phyloP scores from a whole-genome alignment of 108 stramenopile genomes.

The Heterococcus sp. region DNA sequence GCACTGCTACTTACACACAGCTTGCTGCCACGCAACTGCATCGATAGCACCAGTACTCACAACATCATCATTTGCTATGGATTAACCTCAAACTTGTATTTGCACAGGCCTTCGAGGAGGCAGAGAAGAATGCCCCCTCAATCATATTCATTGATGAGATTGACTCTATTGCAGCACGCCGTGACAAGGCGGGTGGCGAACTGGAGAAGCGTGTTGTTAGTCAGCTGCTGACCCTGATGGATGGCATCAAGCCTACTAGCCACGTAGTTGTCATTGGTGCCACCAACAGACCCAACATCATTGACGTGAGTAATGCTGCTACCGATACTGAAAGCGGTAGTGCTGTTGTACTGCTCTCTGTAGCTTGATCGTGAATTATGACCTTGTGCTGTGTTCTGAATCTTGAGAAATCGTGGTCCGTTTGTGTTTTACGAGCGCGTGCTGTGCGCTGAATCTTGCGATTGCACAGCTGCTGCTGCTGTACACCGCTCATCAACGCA shows the following conservation, averaged over 20 bases:
- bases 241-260: slow-evolving; percentile 82
- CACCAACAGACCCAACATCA: slow-evolving; percentile 92
- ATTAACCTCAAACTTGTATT: too few species aligned
- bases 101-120: slow-evolving; percentile 94
- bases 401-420: too few species aligned
- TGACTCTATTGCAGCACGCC: slow-evolving; percentile 95
- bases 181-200: slow-evolving; percentile 79
- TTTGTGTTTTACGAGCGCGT: neutral
- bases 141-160: slow-evolving; percentile 99
- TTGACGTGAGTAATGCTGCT: slow-evolving; percentile 68
- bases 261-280: slow-evolving; percentile 97
- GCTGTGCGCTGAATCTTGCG: neutral
- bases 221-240: slow-evolving; percentile 96
- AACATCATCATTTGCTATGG: too few species aligned
- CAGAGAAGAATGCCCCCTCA: slow-evolving; percentile 77
- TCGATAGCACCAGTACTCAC: too few species aligned
- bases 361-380: too few species aligned
- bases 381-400: too few species aligned
- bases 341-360: too few species aligned
- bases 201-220: slow-evolving; percentile 79
- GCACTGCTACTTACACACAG: too few species aligned
- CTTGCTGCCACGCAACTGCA: too few species aligned
- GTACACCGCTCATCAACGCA: too few species aligned
- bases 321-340: too few species aligned
- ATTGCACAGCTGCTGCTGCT: neutral